Evolutionary conservation across 2,329 filamentous ascomycete species (phyloP), one percentile per base, ranked within the genome.

Genomic region (Fusarium sp.): DNA sequence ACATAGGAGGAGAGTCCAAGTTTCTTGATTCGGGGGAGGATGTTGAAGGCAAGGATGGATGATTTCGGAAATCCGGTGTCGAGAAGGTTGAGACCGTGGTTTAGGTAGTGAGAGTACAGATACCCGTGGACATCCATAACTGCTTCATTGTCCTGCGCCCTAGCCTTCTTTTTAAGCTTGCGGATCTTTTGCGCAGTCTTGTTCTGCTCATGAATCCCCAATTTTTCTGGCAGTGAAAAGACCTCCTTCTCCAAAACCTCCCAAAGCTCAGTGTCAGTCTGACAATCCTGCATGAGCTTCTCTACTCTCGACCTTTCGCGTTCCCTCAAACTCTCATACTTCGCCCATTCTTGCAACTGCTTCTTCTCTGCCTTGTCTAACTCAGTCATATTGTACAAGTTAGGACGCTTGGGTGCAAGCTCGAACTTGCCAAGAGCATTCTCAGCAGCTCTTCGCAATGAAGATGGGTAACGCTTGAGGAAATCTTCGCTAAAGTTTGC

Each of bases 1-100:
- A 92, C 88, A 73, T 90, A 92, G 0, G 90, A 90, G 2, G 87
- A 85, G 2, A 91, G 83, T 3, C 92, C 91, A 1, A 92, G 82
- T 44, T 84, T 82, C 74, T 91, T 92, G 71, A 94, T 81, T 9
- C 86, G 85, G 0, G 91, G 90, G 1, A 94, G 81, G 25, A 94
- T 78, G 44, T 83, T 82, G 44, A 91, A 83, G 0, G 83, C 82
- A 1, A 91, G 81, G 0, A 84, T 81, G 1, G 91, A 93, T 0
- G 86, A 79, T 13, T 81, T 83, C 11, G 73, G 65, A 60, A 92
- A 94, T 2, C 82, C 80, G 3, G 78, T 80, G 68, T 88, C 85
- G 5, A 93, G 80, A 2, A 87, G 81, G 1, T 81, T 79, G 17
- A 91, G 81, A 1, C 85, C 88, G 39, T 82, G 79, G 39, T 87